Base-by-base conservation (phyloP, 805 yeast species). In the Candida coleopterorum region DNA sequence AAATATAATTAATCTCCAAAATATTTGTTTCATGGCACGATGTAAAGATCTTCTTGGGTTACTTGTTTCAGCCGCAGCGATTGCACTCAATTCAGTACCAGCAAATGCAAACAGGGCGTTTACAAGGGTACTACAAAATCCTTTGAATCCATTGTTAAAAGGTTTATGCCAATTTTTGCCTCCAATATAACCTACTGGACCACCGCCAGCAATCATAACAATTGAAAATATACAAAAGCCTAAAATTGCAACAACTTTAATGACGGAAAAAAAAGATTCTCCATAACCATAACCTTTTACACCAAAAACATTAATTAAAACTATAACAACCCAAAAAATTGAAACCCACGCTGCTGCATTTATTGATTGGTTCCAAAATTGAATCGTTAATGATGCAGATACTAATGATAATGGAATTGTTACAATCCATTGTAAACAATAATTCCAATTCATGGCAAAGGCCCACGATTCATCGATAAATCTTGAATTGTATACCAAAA, bases 391-490 rank as follows among this genome's bases (percentile, higher is more conserved):
- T n/a, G 70, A 63, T 11, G 65, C 56, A 1, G 70, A 69, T 32
- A 65, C 71, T 31, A 66, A 51, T 42, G 66, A 70, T 27, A 64
- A 49, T 2, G 72, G 71, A 38, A 66, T 48, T 16, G 66, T 68
- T 11, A 66, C 54, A 10, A 64, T 62, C 71, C 70, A 66, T 45
- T 64, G 65, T 31, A 62, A 40, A 29, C 69, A 67, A 41, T 66
- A 66, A 51, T 66, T 66, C 66, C 68, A 64, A 15, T 67, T 70
- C 37, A 58, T 61, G 9, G 72, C 71, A 41, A 65, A 66, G 4
- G 68, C 72, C 57, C 65, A 62, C 10, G 69, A 62, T 1, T 66
- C 66, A 43, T 64, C 70, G 15, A 66, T 58, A 36, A 65, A 66
- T 15, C 69, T 45, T 1, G 64, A 54, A 29, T 68, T 63, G 35